Percentiles rank a stretch among this genome's conserved stretches.
These are phyloP conservation scores for Tuber magnatum DNA, from an alignment of 495 filamentous ascomycete genomes.

Conservation along the genomic window DNA sequence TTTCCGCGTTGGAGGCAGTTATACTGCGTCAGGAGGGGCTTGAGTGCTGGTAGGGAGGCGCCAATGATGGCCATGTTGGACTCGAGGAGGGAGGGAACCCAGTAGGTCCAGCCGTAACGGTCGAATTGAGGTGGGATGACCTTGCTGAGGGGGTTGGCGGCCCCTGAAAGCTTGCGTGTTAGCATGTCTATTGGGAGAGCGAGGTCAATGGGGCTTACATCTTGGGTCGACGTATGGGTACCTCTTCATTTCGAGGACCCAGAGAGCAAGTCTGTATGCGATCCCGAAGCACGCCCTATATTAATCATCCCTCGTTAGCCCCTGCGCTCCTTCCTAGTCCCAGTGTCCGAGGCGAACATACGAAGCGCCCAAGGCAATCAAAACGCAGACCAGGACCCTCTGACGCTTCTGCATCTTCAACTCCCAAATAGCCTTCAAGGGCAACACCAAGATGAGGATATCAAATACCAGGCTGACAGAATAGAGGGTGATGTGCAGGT, in stretches of 20 bases:
- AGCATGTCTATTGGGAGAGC: neutral
- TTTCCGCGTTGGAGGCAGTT: neutral
- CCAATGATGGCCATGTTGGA: conserved; percentile 41
- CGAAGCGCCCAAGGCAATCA: conserved; percentile 4
- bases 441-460: conserved; percentile 6
- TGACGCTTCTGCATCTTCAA: conserved; percentile 4
- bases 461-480: conserved; percentile 2
- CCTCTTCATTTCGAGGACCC: neutral
- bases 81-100: conserved; percentile 34
- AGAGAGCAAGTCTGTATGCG: conserved; percentile 6
- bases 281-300: conserved; percentile 2
- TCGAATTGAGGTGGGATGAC: conserved; percentile 9
- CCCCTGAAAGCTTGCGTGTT: neutral
- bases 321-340: neutral
- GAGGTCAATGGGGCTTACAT: neutral
- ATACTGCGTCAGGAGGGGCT: conserved; percentile 21
- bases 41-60: conserved; percentile 39
- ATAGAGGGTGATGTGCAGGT: neutral
- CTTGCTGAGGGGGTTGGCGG: conserved; percentile 5
- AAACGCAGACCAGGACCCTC: neutral
- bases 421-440: conserved; percentile 7
- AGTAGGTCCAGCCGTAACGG: conserved; percentile 3
- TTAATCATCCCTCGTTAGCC: neutral
- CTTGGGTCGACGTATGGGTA: conserved; percentile 6
- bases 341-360: neutral